Base-by-base conservation (phyloP, 176 grass and related monocot species). In the Areca catechu region DNA sequence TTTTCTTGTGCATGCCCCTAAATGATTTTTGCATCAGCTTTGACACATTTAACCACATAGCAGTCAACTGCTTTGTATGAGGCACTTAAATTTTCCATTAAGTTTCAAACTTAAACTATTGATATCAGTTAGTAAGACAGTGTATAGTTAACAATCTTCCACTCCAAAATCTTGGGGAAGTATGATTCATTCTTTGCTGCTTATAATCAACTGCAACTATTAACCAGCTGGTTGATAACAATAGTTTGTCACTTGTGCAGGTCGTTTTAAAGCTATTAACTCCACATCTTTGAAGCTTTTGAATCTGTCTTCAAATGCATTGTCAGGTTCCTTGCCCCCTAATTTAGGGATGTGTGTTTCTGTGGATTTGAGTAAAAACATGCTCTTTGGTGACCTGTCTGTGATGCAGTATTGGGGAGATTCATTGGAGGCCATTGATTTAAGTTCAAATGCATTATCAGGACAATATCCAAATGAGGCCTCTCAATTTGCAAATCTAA, bases 301-400 rank as follows among this genome's bases (percentile, higher is more conserved):
- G 66, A 98, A 92, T 75, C 84, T 98, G 47, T 98, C 93, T 62
- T 83, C 87, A 50, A 98, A 92, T 82, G 64, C 80, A 60, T 57
- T 98, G 15, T 70, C 78, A 43, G 93, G 88, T 80, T 74, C 71
- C 21, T 89, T 98, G 62, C 93, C 87, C 22, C 16, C 49, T 49
- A 83, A 64, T 50, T 76, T 89, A 56, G 61, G 84, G 49, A 65
- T 58, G 51, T 92, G 80, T 54, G 48, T 24, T 23, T 89, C 80
- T 24, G 58, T 98, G 73, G 93, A 98, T 82, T 53, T 98, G 28
- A 98, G 87, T 57, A 74, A 80, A 10, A 98, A 98, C 63, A 71
- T 55, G 47, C 64, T 98, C 24, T 63, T 65, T 67, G 78, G 84
- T 59, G 75, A 85, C 60, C 70, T 98, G 72, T 75, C 87, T 54